phyloP scores from a whole-genome alignment of 768 basidiomycete genomes.

The Boletus sp. region DNA sequence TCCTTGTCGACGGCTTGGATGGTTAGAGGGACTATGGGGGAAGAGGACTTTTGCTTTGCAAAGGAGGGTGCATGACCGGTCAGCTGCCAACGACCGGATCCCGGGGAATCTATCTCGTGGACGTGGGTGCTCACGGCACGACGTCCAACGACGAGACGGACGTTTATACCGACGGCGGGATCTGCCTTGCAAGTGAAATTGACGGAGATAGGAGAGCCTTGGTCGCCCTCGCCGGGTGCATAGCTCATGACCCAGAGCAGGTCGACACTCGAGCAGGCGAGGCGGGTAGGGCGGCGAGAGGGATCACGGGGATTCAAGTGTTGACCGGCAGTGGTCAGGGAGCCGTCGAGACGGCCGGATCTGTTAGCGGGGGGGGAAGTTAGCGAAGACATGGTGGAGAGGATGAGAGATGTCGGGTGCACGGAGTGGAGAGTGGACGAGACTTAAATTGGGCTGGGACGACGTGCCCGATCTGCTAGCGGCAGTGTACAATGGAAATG shows the following conservation, averaged over 20 bases:
- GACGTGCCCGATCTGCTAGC: too few species aligned
- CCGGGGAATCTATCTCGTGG: constrained; percentile 43
- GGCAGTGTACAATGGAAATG: too few species aligned
- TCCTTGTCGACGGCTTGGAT: constrained; percentile 60
- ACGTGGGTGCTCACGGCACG: constrained; percentile 69
- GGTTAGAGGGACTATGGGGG: constrained; percentile 49
- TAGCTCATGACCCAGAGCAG: constrained; percentile 66
- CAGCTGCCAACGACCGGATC: constrained; percentile 60
- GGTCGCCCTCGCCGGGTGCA: constrained; percentile 59
- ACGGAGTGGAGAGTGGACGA: too few species aligned
- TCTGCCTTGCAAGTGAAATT: constrained; percentile 39
- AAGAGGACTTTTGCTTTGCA: constrained; percentile 35
- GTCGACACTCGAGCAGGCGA: constrained; percentile 46
- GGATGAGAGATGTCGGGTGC: too few species aligned
- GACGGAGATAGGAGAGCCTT: constrained; percentile 61
- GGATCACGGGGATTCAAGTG: constrained; percentile 9
- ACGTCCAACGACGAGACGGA: constrained; percentile 72
- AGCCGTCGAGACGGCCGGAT: not conserved
- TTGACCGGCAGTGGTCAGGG: constrained; percentile 11
- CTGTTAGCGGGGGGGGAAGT: not conserved
- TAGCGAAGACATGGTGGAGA: constrained; percentile 1
- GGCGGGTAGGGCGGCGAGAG: constrained; percentile 15
- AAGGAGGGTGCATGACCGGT: constrained; percentile 59
- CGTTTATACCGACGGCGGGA: constrained; percentile 39
- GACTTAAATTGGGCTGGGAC: constrained; percentile 28